Conservation (phyloP, 1,284 basidiomycete species). For the Leucoagaricus sp. region DNA sequence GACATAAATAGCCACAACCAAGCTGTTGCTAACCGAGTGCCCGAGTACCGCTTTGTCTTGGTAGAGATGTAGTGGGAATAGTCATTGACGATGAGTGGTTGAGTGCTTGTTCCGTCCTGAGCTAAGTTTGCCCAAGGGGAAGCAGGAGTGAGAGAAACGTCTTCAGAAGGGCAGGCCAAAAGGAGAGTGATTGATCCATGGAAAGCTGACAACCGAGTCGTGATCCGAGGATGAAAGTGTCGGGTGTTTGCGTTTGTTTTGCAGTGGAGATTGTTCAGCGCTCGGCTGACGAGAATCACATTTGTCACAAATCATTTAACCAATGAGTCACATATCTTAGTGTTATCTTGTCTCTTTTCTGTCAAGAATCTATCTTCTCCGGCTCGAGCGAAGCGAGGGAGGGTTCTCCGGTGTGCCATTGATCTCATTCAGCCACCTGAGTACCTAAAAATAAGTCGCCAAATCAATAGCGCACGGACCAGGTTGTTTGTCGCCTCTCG, state of each 20-base stretch:
- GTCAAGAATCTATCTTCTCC: too few relatives aligned
- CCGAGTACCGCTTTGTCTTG: not conserved
- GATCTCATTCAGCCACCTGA: too few relatives aligned
- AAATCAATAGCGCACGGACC: too few relatives aligned
- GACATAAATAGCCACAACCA: slow-evolving; percentile 7
- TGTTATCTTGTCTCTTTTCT: too few relatives aligned
- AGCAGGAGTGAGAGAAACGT: not conserved
- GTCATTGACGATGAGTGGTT: not conserved
- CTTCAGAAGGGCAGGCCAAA: not conserved
- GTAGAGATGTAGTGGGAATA: not conserved
- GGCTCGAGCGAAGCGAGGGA: too few relatives aligned
- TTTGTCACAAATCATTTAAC: too few relatives aligned
- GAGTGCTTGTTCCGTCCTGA: not conserved
- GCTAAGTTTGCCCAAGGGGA: not conserved
- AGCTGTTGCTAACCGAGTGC: not conserved
- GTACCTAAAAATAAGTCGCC: too few relatives aligned
- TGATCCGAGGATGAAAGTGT: slow-evolving; percentile 4
- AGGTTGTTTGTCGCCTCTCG: too few relatives aligned
- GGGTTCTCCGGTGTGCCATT: too few relatives aligned
- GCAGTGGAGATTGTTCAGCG: not conserved
- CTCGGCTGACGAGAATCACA: not conserved
- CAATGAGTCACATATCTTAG: too few relatives aligned
- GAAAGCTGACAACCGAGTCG: not conserved
- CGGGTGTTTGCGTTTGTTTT: not conserved
- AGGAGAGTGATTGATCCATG: not conserved